Evolutionary conservation across 2,329 filamentous ascomycete genomes (phyloP), one percentile per base, ranked within the genome.

Genomic region (Ascochyta lentis): DNA sequence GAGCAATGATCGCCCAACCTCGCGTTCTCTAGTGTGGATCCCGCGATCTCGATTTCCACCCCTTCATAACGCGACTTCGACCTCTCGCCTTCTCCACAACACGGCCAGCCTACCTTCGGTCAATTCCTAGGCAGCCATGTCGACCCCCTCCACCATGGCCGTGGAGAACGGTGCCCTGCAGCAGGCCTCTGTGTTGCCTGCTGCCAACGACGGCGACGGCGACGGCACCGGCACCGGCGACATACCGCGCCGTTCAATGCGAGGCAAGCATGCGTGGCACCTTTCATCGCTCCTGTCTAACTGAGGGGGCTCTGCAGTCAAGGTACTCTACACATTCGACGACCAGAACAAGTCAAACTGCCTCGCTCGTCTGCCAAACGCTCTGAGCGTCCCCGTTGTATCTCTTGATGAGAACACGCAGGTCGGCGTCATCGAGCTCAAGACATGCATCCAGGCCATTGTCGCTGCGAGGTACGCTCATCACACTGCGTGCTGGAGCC

Each of bases 281-380:
- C 45, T 22, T 35, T 35, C 26, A 47, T 37, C 19, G 46, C 38
- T 35, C 37, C 41, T 42, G 43, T 70, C 66, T 70, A 62, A 70
- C 60, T 37, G 22, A 9, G 22, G 40, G 15, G 51, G 29, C 9
- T n/a, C 23, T 62, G 62, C 76, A 96, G 93, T 98, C 77, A 98
- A 98, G 83, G 90, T 98, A 45, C 88, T 96, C 58, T 99, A 98
- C 78, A 96, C 92, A 29, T 97, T 98, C 78, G 93, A 98, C 75
- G 88, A 89, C 71, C 89, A 94, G 64, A 89, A 87, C 78, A 92
- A 92, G 77, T 89, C 92, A 61, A 93, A 94, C 72, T 97, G 92
- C 76, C 83, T 99, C 45, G 93, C 94, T 56, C 86, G 94, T 68
- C 89, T 91, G 81, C 89, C 91, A 16, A 88, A 94, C 56, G 83